A percentile compares a stretch with the other conserved stretches of the same genome.
Conservation (phyloP, 2,329 filamentous ascomycete species). For the Colletotrichum salicis region DNA sequence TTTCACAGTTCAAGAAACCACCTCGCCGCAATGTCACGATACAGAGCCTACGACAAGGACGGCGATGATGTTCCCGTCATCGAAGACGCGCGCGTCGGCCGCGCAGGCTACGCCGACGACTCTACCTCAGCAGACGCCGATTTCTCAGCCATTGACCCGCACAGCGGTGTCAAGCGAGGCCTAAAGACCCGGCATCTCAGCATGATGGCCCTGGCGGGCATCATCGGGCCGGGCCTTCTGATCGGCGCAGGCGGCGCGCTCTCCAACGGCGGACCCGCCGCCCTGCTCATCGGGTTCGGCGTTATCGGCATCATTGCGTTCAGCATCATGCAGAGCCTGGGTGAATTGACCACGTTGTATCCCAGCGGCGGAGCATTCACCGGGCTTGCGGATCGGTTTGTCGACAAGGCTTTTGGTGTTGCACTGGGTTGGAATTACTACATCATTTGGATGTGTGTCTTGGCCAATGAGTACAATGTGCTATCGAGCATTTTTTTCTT, state of each 20-base stretch:
- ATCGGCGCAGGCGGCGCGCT: conserved; percentile 78
- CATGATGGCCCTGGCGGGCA: conserved; percentile 73
- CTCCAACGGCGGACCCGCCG: conserved; percentile 74
- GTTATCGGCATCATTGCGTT: conserved; percentile 77
- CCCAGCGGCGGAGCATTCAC: conserved; percentile 78
- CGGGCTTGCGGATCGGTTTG: conserved; percentile 75
- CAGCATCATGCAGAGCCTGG: conserved; percentile 77
- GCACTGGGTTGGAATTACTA: conserved; percentile 80
- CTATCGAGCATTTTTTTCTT: conserved; percentile 73
- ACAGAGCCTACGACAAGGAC: conserved; percentile 31
- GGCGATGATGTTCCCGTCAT: conserved; percentile 21
- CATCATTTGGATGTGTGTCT: conserved; percentile 72
- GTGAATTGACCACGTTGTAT: conserved; percentile 79
- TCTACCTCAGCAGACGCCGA: conserved; percentile 51
- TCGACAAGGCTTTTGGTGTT: conserved; percentile 75
- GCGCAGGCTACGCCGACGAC: neutral
- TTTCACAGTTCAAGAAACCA: neutral
- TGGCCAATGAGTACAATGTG: conserved; percentile 78
- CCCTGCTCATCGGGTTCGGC: conserved; percentile 77
- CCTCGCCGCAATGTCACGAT: conserved; percentile 16
- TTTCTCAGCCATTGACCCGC: conserved; percentile 63
- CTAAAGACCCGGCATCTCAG: conserved; percentile 75
- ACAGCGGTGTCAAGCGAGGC: conserved; percentile 74
- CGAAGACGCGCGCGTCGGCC: conserved; percentile 2
- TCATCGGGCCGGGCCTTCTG: conserved; percentile 76